A percentile compares a stretch with the other conserved stretches of the same genome.
Conservation (phyloP, 1,284 basidiomycete species). For the Moniliella sp. region DNA sequence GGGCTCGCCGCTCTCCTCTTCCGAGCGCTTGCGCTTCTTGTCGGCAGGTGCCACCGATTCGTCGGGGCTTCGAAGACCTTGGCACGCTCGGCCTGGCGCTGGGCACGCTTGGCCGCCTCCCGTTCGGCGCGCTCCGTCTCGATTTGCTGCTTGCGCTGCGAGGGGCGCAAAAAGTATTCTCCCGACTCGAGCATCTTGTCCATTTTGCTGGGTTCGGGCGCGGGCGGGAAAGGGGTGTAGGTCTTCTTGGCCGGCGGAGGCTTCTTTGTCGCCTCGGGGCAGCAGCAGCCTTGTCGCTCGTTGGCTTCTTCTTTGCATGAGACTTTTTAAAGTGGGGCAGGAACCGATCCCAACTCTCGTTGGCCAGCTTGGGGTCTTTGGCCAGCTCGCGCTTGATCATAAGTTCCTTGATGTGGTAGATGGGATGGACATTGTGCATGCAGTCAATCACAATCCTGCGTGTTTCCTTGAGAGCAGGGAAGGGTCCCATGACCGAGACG, state of each 20-base stretch:
- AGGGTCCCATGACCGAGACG: conserved; percentile 87
- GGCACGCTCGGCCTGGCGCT: conserved; percentile 7
- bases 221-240: conserved; percentile 96
- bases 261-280: too few species aligned
- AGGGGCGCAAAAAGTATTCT: conserved; percentile 84
- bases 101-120: conserved; percentile 46
- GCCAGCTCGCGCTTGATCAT: conserved; percentile 96
- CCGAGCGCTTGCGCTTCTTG: too few species aligned
- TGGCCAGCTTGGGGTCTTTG: conserved; percentile 85
- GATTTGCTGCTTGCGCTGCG: conserved; percentile 41
- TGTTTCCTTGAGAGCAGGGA: conserved; percentile 85
- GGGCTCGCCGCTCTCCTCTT: too few species aligned
- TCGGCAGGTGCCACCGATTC: conserved; percentile 56
- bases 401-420: conserved; percentile 98
- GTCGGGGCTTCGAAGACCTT: conserved; percentile 36
- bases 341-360: conserved; percentile 90
- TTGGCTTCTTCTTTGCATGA: conserved; percentile 55
- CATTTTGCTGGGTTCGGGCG: conserved; percentile 79
- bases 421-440: conserved; percentile 98
- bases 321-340: conserved; percentile 83
- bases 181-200: conserved; percentile 84
- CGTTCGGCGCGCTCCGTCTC: conserved; percentile 42
- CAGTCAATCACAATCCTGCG: conserved; percentile 84
- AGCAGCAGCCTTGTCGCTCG: too few species aligned
- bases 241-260: conserved; percentile 75